Evolutionary conservation across 2,329 filamentous ascomycete genomes (phyloP).

Genomic region (Fusarium setosum): DNA sequence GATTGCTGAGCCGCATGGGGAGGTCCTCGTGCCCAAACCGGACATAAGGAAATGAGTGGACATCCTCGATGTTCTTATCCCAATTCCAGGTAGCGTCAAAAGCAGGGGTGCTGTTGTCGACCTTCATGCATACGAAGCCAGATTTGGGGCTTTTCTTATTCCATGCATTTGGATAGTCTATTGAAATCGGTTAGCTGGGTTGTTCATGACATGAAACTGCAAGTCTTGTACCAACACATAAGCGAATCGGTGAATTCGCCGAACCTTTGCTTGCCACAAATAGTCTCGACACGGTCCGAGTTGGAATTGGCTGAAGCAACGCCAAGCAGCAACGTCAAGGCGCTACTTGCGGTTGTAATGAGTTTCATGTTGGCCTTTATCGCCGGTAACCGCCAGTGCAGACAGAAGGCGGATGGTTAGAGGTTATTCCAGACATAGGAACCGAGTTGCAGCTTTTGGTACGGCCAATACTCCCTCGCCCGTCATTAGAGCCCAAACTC

Average conservation of each 20-base stretch:
- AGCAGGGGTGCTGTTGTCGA: conserved; percentile 38
- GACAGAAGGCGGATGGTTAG: neutral
- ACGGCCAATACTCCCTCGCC: conserved; percentile 14
- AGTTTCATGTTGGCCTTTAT: conserved; percentile 6
- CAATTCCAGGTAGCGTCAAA: conserved; percentile 40
- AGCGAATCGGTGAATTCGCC: conserved; percentile 30
- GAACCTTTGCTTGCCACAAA: conserved; percentile 22
- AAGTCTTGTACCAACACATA: conserved; percentile 13
- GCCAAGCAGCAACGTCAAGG: neutral
- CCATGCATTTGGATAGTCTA: conserved; percentile 44
- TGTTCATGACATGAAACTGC: fast-evolving
- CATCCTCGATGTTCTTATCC: conserved; percentile 37
- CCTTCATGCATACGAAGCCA: conserved; percentile 39
- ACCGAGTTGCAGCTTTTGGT: neutral
- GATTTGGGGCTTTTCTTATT: conserved; percentile 36
- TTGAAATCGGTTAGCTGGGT: neutral
- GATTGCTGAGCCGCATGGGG: conserved; percentile 33
- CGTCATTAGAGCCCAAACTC: neutral
- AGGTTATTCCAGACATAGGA: neutral
- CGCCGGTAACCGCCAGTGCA: neutral
- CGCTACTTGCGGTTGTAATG: neutral
- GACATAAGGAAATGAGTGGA: conserved; percentile 42
- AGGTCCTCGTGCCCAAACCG: conserved; percentile 33
- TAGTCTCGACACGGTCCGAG: neutral
- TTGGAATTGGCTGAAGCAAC: neutral